Evolutionary conservation across 305 asterid genomes (phyloP).

Genomic region (Fraxinus xanthoxyloides): DNA sequence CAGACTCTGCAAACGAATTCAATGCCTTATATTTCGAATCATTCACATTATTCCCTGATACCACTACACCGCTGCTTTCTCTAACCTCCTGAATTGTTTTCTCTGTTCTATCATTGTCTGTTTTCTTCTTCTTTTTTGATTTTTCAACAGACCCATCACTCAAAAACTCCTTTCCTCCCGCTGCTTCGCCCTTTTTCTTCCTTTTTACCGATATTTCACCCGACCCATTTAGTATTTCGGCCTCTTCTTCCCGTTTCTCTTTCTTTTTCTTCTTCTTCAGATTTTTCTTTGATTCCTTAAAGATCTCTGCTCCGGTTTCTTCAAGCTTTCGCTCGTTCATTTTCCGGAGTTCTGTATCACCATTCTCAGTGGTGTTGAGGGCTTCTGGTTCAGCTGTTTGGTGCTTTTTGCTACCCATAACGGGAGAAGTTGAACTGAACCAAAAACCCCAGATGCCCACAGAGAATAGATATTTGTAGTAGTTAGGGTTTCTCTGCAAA

Average conservation of each 20-base stretch:
- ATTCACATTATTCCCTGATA: slow-evolving; percentile 71
- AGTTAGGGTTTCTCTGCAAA: slow-evolving; percentile 41
- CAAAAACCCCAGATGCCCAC: slow-evolving; percentile 43
- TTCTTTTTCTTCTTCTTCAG: slow-evolving; percentile 33
- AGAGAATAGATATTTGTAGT: slow-evolving; percentile 18
- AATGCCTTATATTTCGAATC: slow-evolving; percentile 62
- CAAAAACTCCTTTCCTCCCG: slow-evolving; percentile 20
- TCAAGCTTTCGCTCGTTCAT: slow-evolving; percentile 61
- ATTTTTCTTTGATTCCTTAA: slow-evolving; percentile 34
- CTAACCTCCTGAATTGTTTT: slow-evolving; percentile 33
- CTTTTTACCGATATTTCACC: slow-evolving; percentile 27
- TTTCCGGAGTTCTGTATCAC: slow-evolving; percentile 43
- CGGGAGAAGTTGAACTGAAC: slow-evolving; percentile 15
- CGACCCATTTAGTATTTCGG: slow-evolving; percentile 24
- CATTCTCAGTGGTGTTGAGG: slow-evolving; percentile 21
- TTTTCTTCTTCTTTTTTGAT: slow-evolving; percentile 24
- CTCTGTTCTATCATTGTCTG: slow-evolving; percentile 11
- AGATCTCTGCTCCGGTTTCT: slow-evolving; percentile 38
- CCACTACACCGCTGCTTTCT: slow-evolving; percentile 56
- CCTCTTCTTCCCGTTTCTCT: slow-evolving; percentile 19
- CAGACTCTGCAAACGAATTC: slow-evolving; percentile 61
- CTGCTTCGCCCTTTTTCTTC: slow-evolving; percentile 29
- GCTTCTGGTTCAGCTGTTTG: slow-evolving; percentile 29
- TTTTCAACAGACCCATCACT: slow-evolving; percentile 27
- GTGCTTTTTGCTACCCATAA: slow-evolving; percentile 42